Conservation (phyloP, 2,329 filamentous ascomycete genomes). For the Botrytis cinerea region DNA sequence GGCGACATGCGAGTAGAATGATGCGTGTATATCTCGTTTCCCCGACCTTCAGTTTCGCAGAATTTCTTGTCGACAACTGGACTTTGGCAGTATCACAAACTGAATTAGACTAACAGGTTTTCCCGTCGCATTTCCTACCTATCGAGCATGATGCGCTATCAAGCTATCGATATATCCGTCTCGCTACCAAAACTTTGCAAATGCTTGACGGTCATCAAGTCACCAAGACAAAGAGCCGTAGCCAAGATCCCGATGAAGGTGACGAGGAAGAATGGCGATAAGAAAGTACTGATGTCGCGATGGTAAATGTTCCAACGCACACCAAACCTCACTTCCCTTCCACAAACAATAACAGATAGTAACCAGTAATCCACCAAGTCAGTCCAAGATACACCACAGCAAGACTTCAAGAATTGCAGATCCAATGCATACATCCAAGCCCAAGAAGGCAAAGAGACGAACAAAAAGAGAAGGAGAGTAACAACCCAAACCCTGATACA, state of each 20-base stretch:
- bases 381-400: no score
- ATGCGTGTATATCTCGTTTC: no score
- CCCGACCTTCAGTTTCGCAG: not conserved
- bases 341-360: not conserved
- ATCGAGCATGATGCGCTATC: conserved; percentile 45
- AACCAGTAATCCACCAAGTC: not conserved
- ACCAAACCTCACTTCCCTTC: not conserved
- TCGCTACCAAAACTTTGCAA: not conserved
- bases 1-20: no score
- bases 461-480: not conserved
- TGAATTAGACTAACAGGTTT: accelerated
- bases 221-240: no score
- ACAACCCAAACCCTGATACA: not conserved
- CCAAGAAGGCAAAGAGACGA: not conserved
- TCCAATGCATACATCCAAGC: not conserved
- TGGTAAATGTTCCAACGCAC: not conserved
- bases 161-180: not conserved
- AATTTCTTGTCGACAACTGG: no score
- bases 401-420: not conserved
- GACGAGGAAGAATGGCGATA: not conserved
- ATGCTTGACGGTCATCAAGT: not conserved
- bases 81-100: no score
- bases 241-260: not conserved
- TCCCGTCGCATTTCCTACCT: conserved; percentile 29
- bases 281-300: not conserved